phyloP scores from a whole-genome alignment of 2,329 filamentous ascomycete species.

The Pseudogymnoascus sp. region DNA sequence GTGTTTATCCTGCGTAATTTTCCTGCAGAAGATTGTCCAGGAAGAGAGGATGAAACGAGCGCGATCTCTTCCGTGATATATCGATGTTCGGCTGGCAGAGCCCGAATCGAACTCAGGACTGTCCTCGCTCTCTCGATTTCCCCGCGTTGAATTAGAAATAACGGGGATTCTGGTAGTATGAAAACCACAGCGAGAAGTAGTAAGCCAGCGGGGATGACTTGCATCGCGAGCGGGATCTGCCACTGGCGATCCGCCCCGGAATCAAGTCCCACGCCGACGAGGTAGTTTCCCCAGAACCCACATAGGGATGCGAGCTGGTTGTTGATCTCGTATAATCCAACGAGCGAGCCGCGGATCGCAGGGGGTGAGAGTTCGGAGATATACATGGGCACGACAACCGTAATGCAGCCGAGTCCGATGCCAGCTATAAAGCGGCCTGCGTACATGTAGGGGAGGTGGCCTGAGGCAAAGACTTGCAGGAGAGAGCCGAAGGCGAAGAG shows the following conservation, averaged over 20 bases:
- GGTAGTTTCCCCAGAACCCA: constrained; percentile 23
- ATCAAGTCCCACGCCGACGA: constrained; percentile 18
- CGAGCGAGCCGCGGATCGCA: constrained; percentile 21
- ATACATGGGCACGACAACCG: constrained; percentile 23
- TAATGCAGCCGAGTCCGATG: constrained; percentile 21
- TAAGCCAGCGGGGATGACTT: constrained; percentile 27
- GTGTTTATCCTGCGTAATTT: neutral
- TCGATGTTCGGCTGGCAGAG: neutral
- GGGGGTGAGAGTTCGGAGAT: constrained; percentile 24
- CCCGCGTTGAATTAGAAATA: constrained; percentile 46
- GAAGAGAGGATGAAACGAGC: neutral
- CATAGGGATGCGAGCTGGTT: constrained; percentile 21
- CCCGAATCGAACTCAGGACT: constrained; percentile 1
- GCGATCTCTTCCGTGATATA: constrained; percentile 8
- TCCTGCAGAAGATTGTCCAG: neutral
- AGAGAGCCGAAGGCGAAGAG: neutral
- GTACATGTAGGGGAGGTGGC: constrained; percentile 21
- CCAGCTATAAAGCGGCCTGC: constrained; percentile 21
- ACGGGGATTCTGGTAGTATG: constrained; percentile 63
- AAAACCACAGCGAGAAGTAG: constrained; percentile 35
- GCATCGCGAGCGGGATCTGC: constrained; percentile 31
- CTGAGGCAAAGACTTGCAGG: constrained; percentile 1
- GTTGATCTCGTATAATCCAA: constrained; percentile 25
- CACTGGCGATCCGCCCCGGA: constrained; percentile 21
- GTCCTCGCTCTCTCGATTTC: neutral